Base-by-base conservation (phyloP, 768 basidiomycete genomes). In the Boletus speciosus region DNA sequence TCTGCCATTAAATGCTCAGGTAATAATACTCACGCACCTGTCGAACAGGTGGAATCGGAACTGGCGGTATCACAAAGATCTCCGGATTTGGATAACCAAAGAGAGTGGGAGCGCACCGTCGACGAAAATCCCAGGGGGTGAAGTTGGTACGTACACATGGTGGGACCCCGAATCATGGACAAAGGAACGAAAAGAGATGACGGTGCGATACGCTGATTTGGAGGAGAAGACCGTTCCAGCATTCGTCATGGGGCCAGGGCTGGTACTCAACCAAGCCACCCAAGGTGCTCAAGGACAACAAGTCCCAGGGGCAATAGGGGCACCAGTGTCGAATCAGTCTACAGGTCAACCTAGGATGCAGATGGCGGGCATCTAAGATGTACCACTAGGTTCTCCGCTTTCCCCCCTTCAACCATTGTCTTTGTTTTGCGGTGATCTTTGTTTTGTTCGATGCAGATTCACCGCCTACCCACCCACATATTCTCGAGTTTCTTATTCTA, bases 31-130 rank as follows among this genome's bases (percentile, higher is more conserved):
- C 32, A 58, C 29, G 34, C 23, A 37, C 39, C 16, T 41, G 46
- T 42, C 43, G 23, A 53, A 42, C 61, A 95, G 93, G 66, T 96
- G 84, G 78, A 89, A 90, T 70, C 88, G 93, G 56, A 94, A 93
- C 71, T 98, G 95, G 94, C 80, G 95, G 56, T 97, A 88, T 72
- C 94, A 97, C 82, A 97, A 94, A 70, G 91, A 93, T 62, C 78
- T 91, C 47, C 86, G 84, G 79, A 65, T 71, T 29, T 84, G 86
- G 86, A 73, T 97, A 71, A 95, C 92, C 43, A 95, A 95, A 66
- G 93, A 96, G 71, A 85, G 81, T 36, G 88, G 88, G 21, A 86
- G 87, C 50, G 75, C 81, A 49, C 84, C 86, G 45, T 86, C 86
- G 54, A 80, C 84, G 61, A 90, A 90, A 71, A 84, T 89, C 7